phyloP scores from a whole-genome alignment of 768 basidiomycete species.

The Auriscalpium vulgare region DNA sequence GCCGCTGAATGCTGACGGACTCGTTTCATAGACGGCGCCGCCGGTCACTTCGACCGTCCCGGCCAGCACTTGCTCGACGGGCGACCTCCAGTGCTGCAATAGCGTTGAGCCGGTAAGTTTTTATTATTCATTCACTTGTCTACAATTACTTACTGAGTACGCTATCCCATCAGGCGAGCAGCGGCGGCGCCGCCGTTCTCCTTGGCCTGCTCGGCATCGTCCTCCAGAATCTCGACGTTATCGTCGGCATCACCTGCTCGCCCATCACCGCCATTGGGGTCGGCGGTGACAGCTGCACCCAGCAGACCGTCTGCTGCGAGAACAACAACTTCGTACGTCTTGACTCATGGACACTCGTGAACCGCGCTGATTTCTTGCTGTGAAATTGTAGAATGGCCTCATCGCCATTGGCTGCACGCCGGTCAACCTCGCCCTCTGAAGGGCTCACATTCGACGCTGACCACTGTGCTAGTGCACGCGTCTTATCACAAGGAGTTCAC shows the following conservation, averaged over 20 bases:
- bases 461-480: too few species aligned
- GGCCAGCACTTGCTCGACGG: slow-evolving; percentile 1
- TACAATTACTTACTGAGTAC: background rate
- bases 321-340: slow-evolving; percentile 6
- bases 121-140: background rate
- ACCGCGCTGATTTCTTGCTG: background rate
- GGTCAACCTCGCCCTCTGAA: slow-evolving; percentile 18
- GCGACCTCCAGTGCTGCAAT: slow-evolving; percentile 7
- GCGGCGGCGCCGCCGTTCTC: background rate
- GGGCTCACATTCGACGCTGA: background rate
- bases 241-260: slow-evolving; percentile 5
- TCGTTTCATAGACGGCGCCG: background rate
- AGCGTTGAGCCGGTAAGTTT: background rate
- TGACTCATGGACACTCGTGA: background rate
- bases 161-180: background rate
- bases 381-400: slow-evolving; percentile 17
- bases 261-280: slow-evolving; percentile 3
- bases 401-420: slow-evolving; percentile 31
- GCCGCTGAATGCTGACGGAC: too few species aligned
- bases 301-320: slow-evolving; percentile 6
- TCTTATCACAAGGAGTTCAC: too few species aligned
- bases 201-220: slow-evolving; percentile 5
- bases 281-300: background rate
- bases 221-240: background rate
- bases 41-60: background rate